Conservation (phyloP, 768 basidiomycete species). For the Podaxis sp. region DNA sequence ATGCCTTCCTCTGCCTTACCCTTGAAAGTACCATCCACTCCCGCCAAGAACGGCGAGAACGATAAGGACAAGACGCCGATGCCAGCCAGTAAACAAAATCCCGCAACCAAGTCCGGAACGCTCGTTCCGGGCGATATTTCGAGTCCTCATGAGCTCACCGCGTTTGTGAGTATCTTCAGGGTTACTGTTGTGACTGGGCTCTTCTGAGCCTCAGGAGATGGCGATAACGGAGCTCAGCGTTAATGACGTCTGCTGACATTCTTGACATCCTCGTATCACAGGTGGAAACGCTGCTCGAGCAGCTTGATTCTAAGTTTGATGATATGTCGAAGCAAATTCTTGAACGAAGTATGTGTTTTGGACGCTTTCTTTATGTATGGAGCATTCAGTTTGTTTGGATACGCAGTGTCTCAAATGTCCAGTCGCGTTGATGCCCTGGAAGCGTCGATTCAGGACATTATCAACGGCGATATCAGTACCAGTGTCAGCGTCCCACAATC, state of each 20-base stretch:
- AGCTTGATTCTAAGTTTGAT: constrained; percentile 89
- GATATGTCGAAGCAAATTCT: constrained; percentile 92
- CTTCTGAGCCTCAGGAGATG: neutral
- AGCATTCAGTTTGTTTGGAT: constrained; percentile 14
- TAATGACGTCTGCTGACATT: neutral
- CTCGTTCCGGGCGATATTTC: constrained; percentile 68
- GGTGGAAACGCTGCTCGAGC: constrained; percentile 88
- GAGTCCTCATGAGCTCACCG: constrained; percentile 91
- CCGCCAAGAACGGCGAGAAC: constrained; percentile 42
- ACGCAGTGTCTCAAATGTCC: constrained; percentile 89
- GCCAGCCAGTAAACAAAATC: constrained; percentile 39
- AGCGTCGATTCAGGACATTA: constrained; percentile 88
- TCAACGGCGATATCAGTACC: constrained; percentile 60
- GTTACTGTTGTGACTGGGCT: neutral
- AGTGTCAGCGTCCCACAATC: constrained; percentile 50
- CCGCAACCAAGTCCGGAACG: constrained; percentile 37
- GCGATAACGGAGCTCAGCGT: neutral
- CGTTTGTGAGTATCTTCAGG: constrained; percentile 65
- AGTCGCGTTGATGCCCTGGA: constrained; percentile 87
- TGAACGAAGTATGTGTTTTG: constrained; percentile 57
- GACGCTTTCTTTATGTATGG: constrained; percentile 9
- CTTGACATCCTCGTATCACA: constrained; percentile 27
- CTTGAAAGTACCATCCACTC: constrained; percentile 63
- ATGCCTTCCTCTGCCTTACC: constrained; percentile 62
- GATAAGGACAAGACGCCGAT: constrained; percentile 58